Conservation (phyloP, 2,329 filamentous ascomycete genomes). For the Colletotrichum karsti region DNA sequence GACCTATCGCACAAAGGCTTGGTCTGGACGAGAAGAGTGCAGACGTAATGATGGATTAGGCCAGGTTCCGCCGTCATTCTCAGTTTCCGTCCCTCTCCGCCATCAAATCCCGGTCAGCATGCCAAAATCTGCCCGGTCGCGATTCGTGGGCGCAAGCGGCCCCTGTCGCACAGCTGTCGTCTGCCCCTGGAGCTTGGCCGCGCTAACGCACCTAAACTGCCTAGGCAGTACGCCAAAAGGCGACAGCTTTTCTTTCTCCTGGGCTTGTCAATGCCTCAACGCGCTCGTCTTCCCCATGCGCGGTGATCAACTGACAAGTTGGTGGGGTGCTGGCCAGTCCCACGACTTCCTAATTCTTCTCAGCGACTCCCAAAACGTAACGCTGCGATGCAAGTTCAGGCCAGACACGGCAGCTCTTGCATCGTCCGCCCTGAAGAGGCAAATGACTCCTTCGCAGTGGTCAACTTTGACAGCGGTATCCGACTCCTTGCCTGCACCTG, state of each 20-base stretch:
- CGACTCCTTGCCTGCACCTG: not conserved
- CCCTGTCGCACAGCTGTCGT: constrained; percentile 18
- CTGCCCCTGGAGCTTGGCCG: constrained; percentile 12
- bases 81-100: constrained; percentile 6
- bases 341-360: constrained; percentile 11
- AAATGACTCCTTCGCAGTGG: not conserved
- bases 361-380: constrained; percentile 20
- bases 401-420: constrained; percentile 3
- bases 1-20: not conserved
- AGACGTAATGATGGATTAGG: constrained; percentile 12
- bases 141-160: constrained; percentile 28
- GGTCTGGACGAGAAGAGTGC: constrained; percentile 21
- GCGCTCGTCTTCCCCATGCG: not conserved
- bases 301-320: constrained; percentile 16
- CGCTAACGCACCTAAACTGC: constrained; percentile 25
- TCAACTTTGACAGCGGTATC: not conserved
- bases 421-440: constrained; percentile 7
- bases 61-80: not conserved
- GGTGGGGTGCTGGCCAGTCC: constrained; percentile 9
- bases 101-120: not conserved
- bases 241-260: not conserved
- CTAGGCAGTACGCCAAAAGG: constrained; percentile 24
- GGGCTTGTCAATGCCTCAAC: not conserved
- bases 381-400: constrained; percentile 9
- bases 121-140: not conserved